Percentiles rank a stretch among this genome's conserved stretches.
These are phyloP conservation scores for Gracilariopsis chorda DNA, from an alignment of 23 red algal species.

Conservation along the genomic window DNA sequence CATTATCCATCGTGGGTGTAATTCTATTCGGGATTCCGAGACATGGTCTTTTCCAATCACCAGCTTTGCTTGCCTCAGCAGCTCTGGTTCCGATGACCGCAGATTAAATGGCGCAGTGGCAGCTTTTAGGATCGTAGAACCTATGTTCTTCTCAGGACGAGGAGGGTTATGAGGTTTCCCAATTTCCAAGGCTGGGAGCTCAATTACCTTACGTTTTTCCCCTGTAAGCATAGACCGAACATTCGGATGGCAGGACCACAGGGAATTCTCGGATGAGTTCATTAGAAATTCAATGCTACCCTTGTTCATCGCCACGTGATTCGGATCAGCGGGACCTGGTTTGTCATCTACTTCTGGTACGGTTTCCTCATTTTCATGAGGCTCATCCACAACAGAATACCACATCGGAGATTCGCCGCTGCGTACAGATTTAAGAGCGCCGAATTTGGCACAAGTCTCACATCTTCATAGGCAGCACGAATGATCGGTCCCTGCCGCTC, in stretches of 20 bases:
- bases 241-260: background rate
- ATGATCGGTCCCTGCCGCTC: background rate
- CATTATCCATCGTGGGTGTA: constrained; percentile 1
- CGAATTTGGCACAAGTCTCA: background rate
- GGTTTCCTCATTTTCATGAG: background rate
- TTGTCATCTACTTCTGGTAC: no score
- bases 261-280: background rate
- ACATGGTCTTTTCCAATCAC: background rate
- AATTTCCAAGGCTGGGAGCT: background rate
- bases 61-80: background rate
- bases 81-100: background rate
- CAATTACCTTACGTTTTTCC: background rate
- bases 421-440: background rate
- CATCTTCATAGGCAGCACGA: constrained; percentile 41
- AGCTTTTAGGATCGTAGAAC: background rate
- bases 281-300: background rate
- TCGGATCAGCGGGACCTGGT: no score
- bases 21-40: background rate
- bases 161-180: background rate
- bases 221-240: background rate
- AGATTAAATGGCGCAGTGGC: background rate
- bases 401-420: background rate
- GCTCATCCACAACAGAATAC: background rate
- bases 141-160: constrained; percentile 4
- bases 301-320: background rate